Evolutionary conservation across 176 grass and related monocot species (phyloP).

Genomic region (Oryza longistaminata): DNA sequence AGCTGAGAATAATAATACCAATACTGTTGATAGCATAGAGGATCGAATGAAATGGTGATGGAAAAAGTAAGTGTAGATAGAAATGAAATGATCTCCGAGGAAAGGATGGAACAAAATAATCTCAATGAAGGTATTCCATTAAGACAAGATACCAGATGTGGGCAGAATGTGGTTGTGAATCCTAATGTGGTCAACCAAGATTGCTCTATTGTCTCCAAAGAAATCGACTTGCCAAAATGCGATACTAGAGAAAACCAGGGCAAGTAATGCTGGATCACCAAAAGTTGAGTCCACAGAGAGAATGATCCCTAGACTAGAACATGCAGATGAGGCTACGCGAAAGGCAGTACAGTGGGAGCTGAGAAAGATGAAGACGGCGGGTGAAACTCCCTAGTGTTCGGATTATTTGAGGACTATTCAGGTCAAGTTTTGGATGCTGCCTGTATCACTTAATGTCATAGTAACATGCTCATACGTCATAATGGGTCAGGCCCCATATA

Average conservation of each 20-base stretch:
- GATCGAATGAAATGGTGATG: constrained; percentile 2
- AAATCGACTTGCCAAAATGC: constrained; percentile 20
- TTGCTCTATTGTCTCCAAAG: neutral
- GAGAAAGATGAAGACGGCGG: neutral
- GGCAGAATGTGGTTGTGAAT: neutral
- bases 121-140: constrained; percentile 28
- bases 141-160: constrained; percentile 18
- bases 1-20: constrained; percentile 35
- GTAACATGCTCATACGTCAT: too few species aligned
- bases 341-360: neutral
- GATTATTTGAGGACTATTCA: neutral
- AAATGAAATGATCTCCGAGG: constrained; percentile 29
- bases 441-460: neutral
- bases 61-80: constrained; percentile 5
- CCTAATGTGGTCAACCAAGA: neutral
- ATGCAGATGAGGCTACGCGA: neutral
- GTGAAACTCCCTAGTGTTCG: neutral
- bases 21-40: constrained; percentile 18
- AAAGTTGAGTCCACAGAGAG: neutral
- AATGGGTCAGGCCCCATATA: too few species aligned
- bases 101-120: constrained; percentile 30
- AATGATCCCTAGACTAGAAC: neutral
- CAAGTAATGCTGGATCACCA: constrained; percentile 2
- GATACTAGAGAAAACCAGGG: constrained; percentile 23
- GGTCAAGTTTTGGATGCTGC: neutral